These are phyloP conservation scores for Tuctoria greenei DNA, from an alignment of 176 grass and related monocot species.

Conservation along the genomic window DNA sequence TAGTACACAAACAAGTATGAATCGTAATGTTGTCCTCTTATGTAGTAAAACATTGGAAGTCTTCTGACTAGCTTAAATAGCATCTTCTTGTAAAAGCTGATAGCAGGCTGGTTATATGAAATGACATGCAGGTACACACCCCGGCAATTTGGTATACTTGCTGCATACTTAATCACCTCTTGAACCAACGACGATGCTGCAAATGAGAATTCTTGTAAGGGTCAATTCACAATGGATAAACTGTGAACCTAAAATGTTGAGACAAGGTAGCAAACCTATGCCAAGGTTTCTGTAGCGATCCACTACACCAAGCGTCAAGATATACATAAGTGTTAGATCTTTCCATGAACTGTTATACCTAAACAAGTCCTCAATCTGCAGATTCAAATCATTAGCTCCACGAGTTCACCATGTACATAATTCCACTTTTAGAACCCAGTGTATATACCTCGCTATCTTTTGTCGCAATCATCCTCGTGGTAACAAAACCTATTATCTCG, in stretches of 20 bases:
- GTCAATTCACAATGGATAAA: conserved; percentile 13
- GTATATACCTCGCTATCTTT: conserved; percentile 88
- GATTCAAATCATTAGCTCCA: conserved; percentile 35
- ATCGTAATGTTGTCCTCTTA: conserved; percentile 87
- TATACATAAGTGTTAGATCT: conserved; percentile 82
- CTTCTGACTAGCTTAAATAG: conserved; percentile 81
- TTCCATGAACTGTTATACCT: conserved; percentile 67
- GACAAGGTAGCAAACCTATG: conserved; percentile 62
- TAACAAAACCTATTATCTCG: conserved; percentile 91
- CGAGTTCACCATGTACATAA: conserved; percentile 9
- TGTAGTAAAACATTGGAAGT: conserved; percentile 89
- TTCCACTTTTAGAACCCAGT: conserved; percentile 15
- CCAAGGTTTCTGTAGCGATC: conserved; percentile 86
- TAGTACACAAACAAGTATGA: conserved; percentile 95
- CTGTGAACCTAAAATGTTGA: conserved; percentile 22
- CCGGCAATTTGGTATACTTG: conserved; percentile 81
- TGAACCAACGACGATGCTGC: conserved; percentile 85
- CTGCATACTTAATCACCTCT: conserved; percentile 94
- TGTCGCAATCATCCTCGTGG: conserved; percentile 68
- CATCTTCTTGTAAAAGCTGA: conserved; percentile 98
- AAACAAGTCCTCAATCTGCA: conserved; percentile 94
- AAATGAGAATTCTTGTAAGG: conserved; percentile 34
- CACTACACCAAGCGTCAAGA: conserved; percentile 85
- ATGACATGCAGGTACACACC: conserved; percentile 99
- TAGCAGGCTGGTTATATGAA: conserved; percentile 94